Base-by-base conservation (phyloP, 805 yeast species). In the Komagataella ulmi region DNA sequence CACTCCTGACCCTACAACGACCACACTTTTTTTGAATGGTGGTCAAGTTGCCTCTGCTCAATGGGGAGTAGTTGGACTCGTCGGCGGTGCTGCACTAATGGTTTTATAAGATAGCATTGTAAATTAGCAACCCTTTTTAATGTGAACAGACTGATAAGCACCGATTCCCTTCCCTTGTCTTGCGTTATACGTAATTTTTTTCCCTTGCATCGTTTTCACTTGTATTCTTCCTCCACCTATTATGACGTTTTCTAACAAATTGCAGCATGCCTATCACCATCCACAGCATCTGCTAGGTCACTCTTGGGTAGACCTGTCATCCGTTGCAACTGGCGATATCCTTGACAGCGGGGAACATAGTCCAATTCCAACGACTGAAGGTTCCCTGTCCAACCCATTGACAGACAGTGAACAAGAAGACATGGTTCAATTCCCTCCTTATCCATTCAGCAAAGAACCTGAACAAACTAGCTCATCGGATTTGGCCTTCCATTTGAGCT, bases 1-100 rank as follows among this genome's bases (percentile, higher is more conserved):
- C 66, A 75, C 79, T 57, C 63, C 58, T 52, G 54, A 18, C 21
- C 54, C 64, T 48, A 54, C 63, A 12, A 49, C 68, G 7, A 48
- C 53, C 30, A 51, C 53, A 21, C 46, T 51, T n/a, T 51, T 61
- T 67, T 21, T 52, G 47, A 45, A 45, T 12, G 47, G 30, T 18
- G 47, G 30, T n/a, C 21, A 19, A 21, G 7, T 14, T n/a, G 47
- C 47, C n/a, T 21, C 30, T 10, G 21, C 21, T 24, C 17, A 21
- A 14, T 21, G 24, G 23, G 47, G 30, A 14, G 24, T 24, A 6
- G 47, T 24, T 14, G 17, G 21, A n/a, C n/a, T 24, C 14, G 47
- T 18, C 24, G 47, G 21, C 18, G 47, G 47, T 14, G 21, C 47
- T n/a, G 17, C 18, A 3, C 7, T 45, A 10, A 23, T 23, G 21